phyloP scores from a whole-genome alignment of 2,329 filamentous ascomycete genomes.

The Gliomastix tumulicola region DNA sequence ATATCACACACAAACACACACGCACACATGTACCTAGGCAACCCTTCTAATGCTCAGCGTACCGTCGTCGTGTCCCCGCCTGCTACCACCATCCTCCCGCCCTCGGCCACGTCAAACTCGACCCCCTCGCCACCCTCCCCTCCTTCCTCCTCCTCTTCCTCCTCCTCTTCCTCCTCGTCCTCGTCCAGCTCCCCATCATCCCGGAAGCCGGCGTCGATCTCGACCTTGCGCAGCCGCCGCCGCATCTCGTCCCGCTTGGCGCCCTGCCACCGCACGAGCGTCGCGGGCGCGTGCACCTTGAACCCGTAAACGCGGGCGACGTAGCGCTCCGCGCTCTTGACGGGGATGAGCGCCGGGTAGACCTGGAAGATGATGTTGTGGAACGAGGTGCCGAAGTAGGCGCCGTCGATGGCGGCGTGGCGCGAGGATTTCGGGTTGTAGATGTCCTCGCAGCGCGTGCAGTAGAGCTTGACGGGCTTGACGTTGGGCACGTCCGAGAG shows the following conservation, averaged over 20 bases:
- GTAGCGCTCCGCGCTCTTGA: conserved; percentile 81
- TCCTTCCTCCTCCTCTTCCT: conserved; percentile 54
- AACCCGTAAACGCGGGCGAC: conserved; percentile 91
- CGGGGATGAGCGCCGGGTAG: conserved; percentile 81
- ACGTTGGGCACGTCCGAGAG: conserved; percentile 82
- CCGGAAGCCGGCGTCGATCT: conserved; percentile 75
- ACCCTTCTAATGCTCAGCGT: too few relatives aligned
- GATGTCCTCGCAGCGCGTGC: conserved; percentile 91
- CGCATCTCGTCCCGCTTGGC: conserved; percentile 76
- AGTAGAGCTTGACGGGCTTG: conserved; percentile 95
- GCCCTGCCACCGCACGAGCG: conserved; percentile 87
- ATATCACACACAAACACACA: too few relatives aligned
- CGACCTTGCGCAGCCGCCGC: conserved; percentile 60
- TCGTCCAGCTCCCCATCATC: conserved; percentile 57
- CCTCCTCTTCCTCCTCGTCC: conserved; percentile 46
- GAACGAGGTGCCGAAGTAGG: conserved; percentile 97
- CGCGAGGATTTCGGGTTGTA: conserved; percentile 98
- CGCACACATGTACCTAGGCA: too few relatives aligned
- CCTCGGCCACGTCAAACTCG: conserved; percentile 29
- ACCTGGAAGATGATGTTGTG: conserved; percentile 99
- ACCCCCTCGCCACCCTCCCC: conserved; percentile 49
- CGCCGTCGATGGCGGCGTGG: conserved; percentile 91
- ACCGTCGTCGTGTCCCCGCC: background rate
- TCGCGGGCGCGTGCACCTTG: conserved; percentile 84
- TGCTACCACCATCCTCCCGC: background rate